Conservation (phyloP, 306 rosid genomes). For the Corylus americana region DNA sequence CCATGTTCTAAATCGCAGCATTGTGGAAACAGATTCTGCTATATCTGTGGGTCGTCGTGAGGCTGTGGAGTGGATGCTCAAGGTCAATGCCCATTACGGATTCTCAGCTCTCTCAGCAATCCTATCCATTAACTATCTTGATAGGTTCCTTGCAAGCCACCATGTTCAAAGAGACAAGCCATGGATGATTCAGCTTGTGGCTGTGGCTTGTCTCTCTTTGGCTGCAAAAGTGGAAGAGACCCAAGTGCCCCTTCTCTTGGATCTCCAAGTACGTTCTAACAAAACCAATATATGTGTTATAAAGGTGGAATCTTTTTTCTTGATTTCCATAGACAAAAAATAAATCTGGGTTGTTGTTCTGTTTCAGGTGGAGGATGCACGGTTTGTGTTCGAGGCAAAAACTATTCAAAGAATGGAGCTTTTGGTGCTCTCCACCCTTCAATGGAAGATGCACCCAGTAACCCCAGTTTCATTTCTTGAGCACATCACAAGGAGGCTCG, state of each 20-base stretch:
- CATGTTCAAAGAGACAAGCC: conserved; percentile 79
- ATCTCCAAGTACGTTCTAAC: conserved; percentile 69
- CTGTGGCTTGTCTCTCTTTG: conserved; percentile 86
- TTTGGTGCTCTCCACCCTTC: conserved; percentile 66
- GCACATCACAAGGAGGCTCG: conserved; percentile 73
- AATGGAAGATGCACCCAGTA: conserved; percentile 97
- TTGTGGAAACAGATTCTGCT: conserved; percentile 28
- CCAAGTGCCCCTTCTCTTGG: conserved; percentile 85
- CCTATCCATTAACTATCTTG: conserved; percentile 73
- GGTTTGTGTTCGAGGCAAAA: conserved; percentile 74
- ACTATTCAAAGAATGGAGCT: conserved; percentile 94
- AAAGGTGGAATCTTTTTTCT: neutral
- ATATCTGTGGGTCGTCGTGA: conserved; percentile 46
- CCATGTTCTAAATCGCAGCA: conserved; percentile 17
- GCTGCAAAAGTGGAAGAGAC: conserved; percentile 98
- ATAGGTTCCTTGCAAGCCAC: conserved; percentile 59
- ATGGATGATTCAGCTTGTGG: conserved; percentile 86
- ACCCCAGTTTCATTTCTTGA: conserved; percentile 86
- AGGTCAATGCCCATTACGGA: conserved; percentile 68
- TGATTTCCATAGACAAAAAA: neutral
- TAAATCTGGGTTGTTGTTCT: conserved; percentile 7
- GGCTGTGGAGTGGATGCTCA: conserved; percentile 81
- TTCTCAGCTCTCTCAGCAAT: conserved; percentile 82
- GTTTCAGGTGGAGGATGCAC: conserved; percentile 64
- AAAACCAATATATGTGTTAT: neutral